Evolutionary conservation across 2,329 filamentous ascomycete species (phyloP).

Genomic region (Fusarium abutilonis): DNA sequence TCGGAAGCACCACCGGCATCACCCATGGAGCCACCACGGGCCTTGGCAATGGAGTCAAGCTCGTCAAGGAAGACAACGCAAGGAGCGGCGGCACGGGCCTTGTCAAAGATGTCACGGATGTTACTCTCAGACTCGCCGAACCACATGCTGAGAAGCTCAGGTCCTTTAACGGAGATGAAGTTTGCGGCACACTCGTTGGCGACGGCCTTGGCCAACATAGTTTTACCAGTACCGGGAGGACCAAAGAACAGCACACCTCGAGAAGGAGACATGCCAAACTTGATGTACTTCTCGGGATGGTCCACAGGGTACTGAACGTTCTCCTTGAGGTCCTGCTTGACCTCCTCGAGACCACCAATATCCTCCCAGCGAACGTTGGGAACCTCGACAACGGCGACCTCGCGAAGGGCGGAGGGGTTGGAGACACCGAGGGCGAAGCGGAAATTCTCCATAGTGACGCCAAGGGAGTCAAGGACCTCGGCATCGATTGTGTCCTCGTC

Average conservation of each 20-base stretch:
- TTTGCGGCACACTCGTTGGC: conserved; percentile 99
- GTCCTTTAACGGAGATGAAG: conserved; percentile 99
- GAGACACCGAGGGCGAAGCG: conserved; percentile 96
- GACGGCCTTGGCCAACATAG: conserved; percentile 97
- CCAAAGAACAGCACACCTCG: conserved; percentile 99
- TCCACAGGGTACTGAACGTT: conserved; percentile 99
- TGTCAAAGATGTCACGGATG: conserved; percentile 99
- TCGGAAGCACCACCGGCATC: conserved; percentile 98
- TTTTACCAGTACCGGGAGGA: conserved; percentile 99
- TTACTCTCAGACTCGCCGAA: conserved; percentile 99
- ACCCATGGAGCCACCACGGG: conserved; percentile 93
- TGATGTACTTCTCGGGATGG: conserved; percentile 99
- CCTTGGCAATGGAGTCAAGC: conserved; percentile 98
- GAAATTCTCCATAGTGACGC: conserved; percentile 99
- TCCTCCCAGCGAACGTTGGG: conserved; percentile 99
- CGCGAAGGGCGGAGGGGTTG: conserved; percentile 97
- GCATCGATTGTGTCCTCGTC: conserved; percentile 99
- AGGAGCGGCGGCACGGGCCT: conserved; percentile 95
- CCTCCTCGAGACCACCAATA: conserved; percentile 95
- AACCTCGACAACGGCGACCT: conserved; percentile 98
- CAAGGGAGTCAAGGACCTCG: conserved; percentile 96
- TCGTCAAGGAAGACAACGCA: conserved; percentile 99
- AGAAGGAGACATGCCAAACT: conserved; percentile 97
- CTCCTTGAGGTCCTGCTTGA: conserved; percentile 99
- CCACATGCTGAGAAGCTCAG: conserved; percentile 99